A percentile compares a stretch with the other conserved stretches of the same genome.
phyloP scores from a whole-genome alignment of 2,329 filamentous ascomycete species.

The Cercospora nicotianae region DNA sequence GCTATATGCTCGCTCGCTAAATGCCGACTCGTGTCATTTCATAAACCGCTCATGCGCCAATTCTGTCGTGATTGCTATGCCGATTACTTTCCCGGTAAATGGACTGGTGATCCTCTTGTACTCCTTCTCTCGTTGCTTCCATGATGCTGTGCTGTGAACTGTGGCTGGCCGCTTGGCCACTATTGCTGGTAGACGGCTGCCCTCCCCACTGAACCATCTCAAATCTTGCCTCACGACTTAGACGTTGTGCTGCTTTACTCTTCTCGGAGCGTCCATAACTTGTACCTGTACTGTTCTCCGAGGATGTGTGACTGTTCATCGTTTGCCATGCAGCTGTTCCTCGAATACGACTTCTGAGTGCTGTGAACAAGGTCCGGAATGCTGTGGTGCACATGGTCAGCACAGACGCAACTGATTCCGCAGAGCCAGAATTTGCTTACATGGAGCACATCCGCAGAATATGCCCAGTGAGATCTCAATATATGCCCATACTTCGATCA shows the following conservation, averaged over 20 bases:
- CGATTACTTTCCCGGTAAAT: neutral
- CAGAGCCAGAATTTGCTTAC: neutral
- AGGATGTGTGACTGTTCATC: neutral
- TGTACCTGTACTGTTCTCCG: neutral
- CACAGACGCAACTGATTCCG: neutral
- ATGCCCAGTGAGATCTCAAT: conserved; percentile 4
- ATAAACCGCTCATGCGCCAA: neutral
- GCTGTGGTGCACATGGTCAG: neutral
- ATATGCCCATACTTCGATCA: conserved; percentile 2
- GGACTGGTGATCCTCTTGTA: neutral
- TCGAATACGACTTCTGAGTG: neutral
- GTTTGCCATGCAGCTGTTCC: neutral
- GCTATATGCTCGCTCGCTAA: neutral
- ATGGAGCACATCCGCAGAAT: conserved; percentile 10
- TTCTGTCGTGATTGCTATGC: neutral
- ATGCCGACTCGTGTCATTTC: neutral
- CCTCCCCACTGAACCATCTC: neutral
- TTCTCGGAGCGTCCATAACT: neutral
- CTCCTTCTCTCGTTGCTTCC: neutral
- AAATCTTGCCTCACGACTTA: neutral
- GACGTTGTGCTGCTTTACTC: neutral
- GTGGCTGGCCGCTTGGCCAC: neutral
- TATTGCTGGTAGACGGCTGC: neutral
- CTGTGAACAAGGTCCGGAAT: neutral
- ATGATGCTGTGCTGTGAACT: neutral